These are phyloP conservation scores for Didymella pinodella DNA, from an alignment of 2,329 filamentous ascomycete genomes.

Conservation along the genomic window DNA sequence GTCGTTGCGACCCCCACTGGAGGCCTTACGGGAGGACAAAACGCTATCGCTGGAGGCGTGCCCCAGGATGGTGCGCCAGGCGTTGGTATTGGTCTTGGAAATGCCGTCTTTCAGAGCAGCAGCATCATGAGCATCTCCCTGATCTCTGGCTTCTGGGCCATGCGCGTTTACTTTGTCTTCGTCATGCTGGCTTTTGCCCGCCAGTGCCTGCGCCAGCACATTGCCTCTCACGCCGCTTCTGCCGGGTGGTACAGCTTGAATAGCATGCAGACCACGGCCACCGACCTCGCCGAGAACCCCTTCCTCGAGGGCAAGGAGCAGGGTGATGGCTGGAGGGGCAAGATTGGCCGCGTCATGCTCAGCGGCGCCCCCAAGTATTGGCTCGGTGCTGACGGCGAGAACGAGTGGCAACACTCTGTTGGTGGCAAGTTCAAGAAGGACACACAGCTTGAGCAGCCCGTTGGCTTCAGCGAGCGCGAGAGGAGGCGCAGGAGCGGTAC, in stretches of 20 bases:
- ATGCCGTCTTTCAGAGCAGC: conserved; percentile 71
- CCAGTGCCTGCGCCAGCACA: conserved; percentile 75
- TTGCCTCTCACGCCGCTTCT: conserved; percentile 57
- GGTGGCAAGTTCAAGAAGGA: conserved; percentile 66
- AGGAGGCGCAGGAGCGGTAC: conserved; percentile 68
- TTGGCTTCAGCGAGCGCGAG: conserved; percentile 64
- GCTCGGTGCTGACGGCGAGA: conserved; percentile 71
- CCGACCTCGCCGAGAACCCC: conserved; percentile 67
- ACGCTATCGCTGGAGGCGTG: conserved; percentile 58
- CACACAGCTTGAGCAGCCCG: conserved; percentile 49
- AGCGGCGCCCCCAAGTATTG: conserved; percentile 78
- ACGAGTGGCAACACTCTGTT: conserved; percentile 73
- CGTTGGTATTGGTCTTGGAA: conserved; percentile 61
- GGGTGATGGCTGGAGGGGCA: conserved; percentile 80
- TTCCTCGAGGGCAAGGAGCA: conserved; percentile 75
- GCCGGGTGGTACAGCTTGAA: conserved; percentile 53
- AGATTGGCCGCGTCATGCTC: conserved; percentile 80
- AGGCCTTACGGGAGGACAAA: conserved; percentile 59
- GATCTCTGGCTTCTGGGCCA: conserved; percentile 74
- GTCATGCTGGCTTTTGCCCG: conserved; percentile 85
- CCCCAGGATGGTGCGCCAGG: conserved; percentile 41
- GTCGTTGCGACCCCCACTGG: conserved; percentile 59
- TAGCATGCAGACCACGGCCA: conserved; percentile 50
- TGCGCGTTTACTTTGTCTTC: conserved; percentile 83
- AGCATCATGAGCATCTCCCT: conserved; percentile 79